Conservation (phyloP, 495 filamentous ascomycete genomes). For the Aspergillus nanangensis region DNA sequence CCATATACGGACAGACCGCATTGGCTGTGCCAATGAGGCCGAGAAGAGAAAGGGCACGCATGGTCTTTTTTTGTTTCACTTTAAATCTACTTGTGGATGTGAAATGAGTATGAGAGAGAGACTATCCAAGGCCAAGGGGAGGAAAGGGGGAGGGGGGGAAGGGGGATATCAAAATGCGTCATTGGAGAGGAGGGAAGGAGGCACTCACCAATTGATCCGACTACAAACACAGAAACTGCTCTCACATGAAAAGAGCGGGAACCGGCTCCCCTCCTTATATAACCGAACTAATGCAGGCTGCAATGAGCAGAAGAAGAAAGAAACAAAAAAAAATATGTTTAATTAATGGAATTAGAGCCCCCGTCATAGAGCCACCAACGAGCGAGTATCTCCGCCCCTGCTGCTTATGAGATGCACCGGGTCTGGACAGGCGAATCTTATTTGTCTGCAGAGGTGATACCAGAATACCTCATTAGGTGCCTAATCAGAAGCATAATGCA, state of each 20-base stretch:
- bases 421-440: background rate
- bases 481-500: too few relatives aligned
- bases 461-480: too few relatives aligned
- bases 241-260: too few relatives aligned
- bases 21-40: constrained; percentile 35
- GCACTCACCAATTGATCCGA: background rate
- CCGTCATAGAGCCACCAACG: background rate
- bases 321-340: too few relatives aligned
- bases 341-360: too few relatives aligned
- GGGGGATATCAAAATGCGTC: background rate
- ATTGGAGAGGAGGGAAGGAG: background rate
- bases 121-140: too few relatives aligned
- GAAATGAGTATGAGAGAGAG: background rate
- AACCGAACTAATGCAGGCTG: too few relatives aligned
- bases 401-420: background rate
- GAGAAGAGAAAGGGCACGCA: constrained; percentile 26
- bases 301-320: too few relatives aligned
- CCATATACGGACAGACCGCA: constrained; percentile 42
- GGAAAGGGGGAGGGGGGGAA: too few relatives aligned
- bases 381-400: background rate
- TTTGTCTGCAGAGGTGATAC: too few relatives aligned
- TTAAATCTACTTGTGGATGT: background rate
- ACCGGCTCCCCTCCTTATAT: too few relatives aligned
- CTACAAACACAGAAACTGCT: too few relatives aligned
- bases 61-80: constrained; percentile 12